Conservation (phyloP, 2,329 filamentous ascomycete genomes). For the Sclerotinia nivalis region DNA sequence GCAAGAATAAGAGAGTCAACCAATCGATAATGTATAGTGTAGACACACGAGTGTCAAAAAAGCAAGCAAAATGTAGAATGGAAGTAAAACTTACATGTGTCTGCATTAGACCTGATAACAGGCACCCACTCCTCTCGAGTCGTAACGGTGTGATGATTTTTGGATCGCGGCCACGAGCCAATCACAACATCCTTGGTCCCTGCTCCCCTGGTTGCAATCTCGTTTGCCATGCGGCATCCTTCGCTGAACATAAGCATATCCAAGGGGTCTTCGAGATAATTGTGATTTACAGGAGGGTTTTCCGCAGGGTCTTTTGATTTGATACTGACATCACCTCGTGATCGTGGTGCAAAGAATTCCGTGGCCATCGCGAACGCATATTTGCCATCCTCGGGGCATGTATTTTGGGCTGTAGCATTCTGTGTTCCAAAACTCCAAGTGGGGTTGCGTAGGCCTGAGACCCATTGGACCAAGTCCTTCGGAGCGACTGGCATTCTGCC, state of each 20-base stretch:
- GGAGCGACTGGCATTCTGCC: background rate
- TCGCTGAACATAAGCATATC: conserved; percentile 9
- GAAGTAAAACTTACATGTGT: background rate
- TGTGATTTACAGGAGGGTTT: background rate
- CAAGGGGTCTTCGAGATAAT: background rate
- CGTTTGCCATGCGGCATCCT: background rate
- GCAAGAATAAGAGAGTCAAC: background rate
- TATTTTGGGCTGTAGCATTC: conserved; percentile 4
- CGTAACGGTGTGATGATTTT: background rate
- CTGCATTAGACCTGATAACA: background rate
- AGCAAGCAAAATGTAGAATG: background rate
- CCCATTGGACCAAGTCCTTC: background rate
- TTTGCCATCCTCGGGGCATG: background rate
- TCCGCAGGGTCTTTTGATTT: background rate
- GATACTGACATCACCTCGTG: background rate
- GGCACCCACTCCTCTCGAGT: background rate
- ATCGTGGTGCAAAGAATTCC: background rate
- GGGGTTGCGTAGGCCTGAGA: background rate
- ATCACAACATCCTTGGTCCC: conserved; percentile 5
- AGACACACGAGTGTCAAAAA: too few relatives aligned
- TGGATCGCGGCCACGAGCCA: background rate
- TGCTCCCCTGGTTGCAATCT: background rate
- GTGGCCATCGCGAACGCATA: background rate
- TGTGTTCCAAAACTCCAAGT: conserved; percentile 5
- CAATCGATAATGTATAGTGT: background rate